A percentile compares a stretch with the other conserved stretches of the same genome.
phyloP scores from a whole-genome alignment of 495 filamentous ascomycete species.

The Aspergillus mulundensis region DNA sequence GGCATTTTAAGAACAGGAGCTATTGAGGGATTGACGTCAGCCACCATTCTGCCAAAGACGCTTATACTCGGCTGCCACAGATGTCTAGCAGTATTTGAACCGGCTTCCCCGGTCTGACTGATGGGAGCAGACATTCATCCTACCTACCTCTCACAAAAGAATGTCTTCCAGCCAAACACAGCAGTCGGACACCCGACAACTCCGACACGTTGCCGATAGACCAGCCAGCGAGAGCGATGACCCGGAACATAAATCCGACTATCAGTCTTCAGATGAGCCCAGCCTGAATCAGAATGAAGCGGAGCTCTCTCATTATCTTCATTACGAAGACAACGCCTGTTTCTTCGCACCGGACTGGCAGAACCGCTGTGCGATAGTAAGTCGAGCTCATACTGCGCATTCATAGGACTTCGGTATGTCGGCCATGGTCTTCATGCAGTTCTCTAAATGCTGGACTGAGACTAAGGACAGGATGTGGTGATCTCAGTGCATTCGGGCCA shows the following conservation, averaged over 20 bases:
- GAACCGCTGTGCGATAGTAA: conserved; percentile 10
- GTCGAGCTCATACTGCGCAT: neutral
- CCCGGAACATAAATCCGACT: neutral
- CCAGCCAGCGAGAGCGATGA: neutral
- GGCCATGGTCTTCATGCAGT: neutral
- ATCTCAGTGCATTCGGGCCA: neutral
- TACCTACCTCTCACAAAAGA: neutral
- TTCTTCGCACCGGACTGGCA: conserved; percentile 40
- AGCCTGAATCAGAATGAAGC: neutral
- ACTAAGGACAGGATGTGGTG: too few relatives aligned
- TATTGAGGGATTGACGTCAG: conserved; percentile 10
- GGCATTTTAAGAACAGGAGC: neutral
- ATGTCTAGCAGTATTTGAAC: neutral
- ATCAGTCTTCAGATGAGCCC: neutral
- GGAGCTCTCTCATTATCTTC: conserved; percentile 30
- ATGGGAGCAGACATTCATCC: neutral
- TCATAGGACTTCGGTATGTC: neutral
- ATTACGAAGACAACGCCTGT: conserved; percentile 40
- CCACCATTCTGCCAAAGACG: neutral
- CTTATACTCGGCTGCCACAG: conserved; percentile 3
- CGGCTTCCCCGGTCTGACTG: neutral
- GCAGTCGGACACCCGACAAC: neutral
- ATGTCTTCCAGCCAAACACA: conserved; percentile 6
- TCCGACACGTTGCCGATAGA: neutral
- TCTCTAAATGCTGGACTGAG: neutral